Percentiles rank a stretch among this genome's conserved stretches.
Conservation (phyloP, 2,329 filamentous ascomycete genomes). For the Coniochaeta sp. region DNA sequence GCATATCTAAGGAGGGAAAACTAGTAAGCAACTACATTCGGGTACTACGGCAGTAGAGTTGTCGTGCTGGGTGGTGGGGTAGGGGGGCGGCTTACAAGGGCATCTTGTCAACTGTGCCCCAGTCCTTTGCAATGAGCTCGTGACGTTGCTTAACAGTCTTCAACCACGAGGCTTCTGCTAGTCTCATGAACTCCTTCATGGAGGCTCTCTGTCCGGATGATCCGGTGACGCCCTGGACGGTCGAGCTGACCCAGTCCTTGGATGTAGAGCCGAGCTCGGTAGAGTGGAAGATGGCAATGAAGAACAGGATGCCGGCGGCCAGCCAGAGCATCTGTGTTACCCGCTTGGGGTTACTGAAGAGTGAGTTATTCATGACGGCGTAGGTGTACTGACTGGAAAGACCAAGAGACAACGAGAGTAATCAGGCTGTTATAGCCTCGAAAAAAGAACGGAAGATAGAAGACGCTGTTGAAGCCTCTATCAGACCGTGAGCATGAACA, state of each 20-base stretch:
- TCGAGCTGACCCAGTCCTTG: conserved; percentile 15
- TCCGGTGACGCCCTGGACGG: conserved; percentile 6
- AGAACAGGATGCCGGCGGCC: conserved; percentile 13
- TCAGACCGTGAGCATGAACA: background rate
- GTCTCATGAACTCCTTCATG: conserved; percentile 11
- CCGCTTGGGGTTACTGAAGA: conserved; percentile 8
- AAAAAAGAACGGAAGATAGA: background rate
- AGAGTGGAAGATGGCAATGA: conserved; percentile 14
- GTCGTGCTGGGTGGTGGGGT: background rate
- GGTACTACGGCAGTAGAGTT: background rate
- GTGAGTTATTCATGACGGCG: conserved; percentile 3
- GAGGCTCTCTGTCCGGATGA: conserved; percentile 4
- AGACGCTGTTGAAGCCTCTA: background rate
- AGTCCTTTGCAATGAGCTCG: conserved; percentile 15
- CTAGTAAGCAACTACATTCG: background rate
- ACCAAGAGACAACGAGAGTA: background rate
- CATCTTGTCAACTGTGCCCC: conserved; percentile 15
- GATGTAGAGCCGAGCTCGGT: conserved; percentile 11
- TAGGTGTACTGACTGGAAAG: background rate
- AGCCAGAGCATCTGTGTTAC: conserved; percentile 15
- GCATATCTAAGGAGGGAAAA: conserved; percentile 7
- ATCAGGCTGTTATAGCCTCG: background rate
- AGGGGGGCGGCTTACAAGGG: conserved; percentile 10
- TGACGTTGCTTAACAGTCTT: conserved; percentile 21
- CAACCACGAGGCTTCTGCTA: conserved; percentile 15